These are phyloP conservation scores for Drechslerella dactyloides DNA, from an alignment of 2,329 filamentous ascomycete species.

Conservation along the genomic window DNA sequence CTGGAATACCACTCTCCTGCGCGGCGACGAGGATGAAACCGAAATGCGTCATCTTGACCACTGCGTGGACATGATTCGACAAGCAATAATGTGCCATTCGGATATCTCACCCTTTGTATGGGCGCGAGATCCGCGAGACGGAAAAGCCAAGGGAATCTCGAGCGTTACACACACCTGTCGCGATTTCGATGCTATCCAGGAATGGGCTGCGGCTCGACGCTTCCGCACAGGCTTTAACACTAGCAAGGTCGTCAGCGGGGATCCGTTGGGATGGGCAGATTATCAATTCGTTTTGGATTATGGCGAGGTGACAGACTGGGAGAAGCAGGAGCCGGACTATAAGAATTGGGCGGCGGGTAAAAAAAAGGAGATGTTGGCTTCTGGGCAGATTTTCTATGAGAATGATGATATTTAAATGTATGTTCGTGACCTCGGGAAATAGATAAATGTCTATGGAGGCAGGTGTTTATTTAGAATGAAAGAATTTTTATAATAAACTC, in stretches of 20 bases:
- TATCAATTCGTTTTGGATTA: constrained; percentile 20
- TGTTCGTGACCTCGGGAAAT: neutral
- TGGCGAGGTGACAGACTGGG: constrained; percentile 14
- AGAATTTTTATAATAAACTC: neutral
- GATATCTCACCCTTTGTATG: constrained; percentile 23
- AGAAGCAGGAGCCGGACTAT: constrained; percentile 21
- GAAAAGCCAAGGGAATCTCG: constrained; percentile 21
- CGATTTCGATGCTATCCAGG: constrained; percentile 16
- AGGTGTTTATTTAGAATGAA: constrained; percentile 2
- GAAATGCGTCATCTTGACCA: constrained; percentile 23
- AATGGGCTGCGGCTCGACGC: constrained; percentile 9
- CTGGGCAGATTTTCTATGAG: constrained; percentile 22
- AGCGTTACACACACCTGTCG: constrained; percentile 24
- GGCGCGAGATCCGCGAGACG: constrained; percentile 19
- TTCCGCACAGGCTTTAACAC: constrained; percentile 23
- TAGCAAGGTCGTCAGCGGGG: constrained; percentile 7
- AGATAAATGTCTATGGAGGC: constrained; percentile 4
- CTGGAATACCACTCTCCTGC: constrained; percentile 18
- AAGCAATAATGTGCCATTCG: constrained; percentile 19
- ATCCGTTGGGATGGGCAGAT: constrained; percentile 16
- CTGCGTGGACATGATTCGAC: constrained; percentile 23
- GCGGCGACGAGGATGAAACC: constrained; percentile 20
- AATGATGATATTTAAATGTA: constrained; percentile 16
- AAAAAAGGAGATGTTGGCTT: constrained; percentile 11
- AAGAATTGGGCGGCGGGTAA: constrained; percentile 23